Percentiles rank a stretch among this genome's conserved stretches.
Conservation (phyloP, 139 green algal species). For the Eudorina sp. region DNA sequence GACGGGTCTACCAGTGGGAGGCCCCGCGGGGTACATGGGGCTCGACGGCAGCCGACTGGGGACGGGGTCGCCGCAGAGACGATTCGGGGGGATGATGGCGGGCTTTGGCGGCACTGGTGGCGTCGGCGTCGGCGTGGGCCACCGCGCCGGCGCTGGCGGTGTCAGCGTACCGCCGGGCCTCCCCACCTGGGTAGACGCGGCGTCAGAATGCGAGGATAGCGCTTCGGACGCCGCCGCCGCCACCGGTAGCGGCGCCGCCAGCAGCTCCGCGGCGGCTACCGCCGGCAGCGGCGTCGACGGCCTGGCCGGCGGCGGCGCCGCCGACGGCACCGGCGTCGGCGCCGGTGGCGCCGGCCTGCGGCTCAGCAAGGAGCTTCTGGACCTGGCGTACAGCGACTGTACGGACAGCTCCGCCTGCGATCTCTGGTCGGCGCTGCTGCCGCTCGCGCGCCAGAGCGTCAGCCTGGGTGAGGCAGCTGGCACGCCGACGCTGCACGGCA, state of each 20-base stretch:
- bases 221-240: slow-evolving; percentile 4
- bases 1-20: not conserved
- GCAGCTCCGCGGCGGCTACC: not conserved
- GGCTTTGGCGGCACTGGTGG: not conserved
- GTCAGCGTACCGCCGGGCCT: slow-evolving; percentile 2
- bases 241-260: slow-evolving; percentile 12
- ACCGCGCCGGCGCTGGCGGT: not conserved
- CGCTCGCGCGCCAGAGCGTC: slow-evolving; percentile 43
- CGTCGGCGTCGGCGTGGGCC: not conserved
- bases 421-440: slow-evolving; percentile 49
- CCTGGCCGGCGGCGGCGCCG: not conserved
- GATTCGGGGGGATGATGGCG: not conserved
- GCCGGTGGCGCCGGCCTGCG: not conserved
- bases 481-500: slow-evolving; percentile 1
- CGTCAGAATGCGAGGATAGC: slow-evolving; percentile 40
- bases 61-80: not conserved
- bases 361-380: slow-evolving; percentile 40
- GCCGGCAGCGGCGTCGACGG: not conserved
- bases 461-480: slow-evolving; percentile 38
- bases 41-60: slow-evolving; percentile 1
- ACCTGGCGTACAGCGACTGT: slow-evolving; percentile 47
- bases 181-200: slow-evolving; percentile 32
- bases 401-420: slow-evolving; percentile 34
- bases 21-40: not conserved
- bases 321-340: not conserved